These are phyloP conservation scores for Colletotrichum sp. DNA, from an alignment of 2,329 filamentous ascomycete species.

Conservation along the genomic window DNA sequence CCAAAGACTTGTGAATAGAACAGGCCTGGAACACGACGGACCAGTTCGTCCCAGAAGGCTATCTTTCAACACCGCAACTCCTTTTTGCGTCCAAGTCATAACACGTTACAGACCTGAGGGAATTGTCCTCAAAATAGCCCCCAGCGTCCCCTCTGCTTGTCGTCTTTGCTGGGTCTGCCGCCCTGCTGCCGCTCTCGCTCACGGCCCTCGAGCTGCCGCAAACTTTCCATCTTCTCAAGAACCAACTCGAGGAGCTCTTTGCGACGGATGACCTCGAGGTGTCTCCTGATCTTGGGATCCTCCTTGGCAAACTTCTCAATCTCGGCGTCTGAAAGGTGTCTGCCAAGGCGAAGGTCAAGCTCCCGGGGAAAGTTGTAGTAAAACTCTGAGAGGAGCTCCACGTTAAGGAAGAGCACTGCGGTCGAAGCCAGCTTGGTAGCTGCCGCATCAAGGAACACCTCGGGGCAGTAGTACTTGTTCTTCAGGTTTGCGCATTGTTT, in stretches of 20 bases:
- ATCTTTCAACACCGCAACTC: slow-evolving; percentile 15
- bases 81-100: slow-evolving; percentile 13
- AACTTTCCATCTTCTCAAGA: slow-evolving; percentile 91
- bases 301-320: slow-evolving; percentile 92
- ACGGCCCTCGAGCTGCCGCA: slow-evolving; percentile 81
- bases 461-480: slow-evolving; percentile 97
- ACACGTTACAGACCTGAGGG: neutral
- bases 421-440: slow-evolving; percentile 94
- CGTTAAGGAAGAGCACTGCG: slow-evolving; percentile 95
- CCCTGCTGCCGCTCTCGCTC: slow-evolving; percentile 58
- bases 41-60: neutral
- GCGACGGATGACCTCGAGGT: slow-evolving; percentile 88
- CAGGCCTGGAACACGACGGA: neutral
- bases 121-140: slow-evolving; percentile 47
- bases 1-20: neutral
- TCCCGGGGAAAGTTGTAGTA: slow-evolving; percentile 97
- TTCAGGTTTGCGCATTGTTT: slow-evolving; percentile 83
- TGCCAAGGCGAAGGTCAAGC: slow-evolving; percentile 83
- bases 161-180: slow-evolving; percentile 38
- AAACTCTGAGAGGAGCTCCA: slow-evolving; percentile 95
- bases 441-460: slow-evolving; percentile 97
- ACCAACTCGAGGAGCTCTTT: slow-evolving; percentile 95
- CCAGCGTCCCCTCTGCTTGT: slow-evolving; percentile 53
- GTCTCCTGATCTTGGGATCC: slow-evolving; percentile 86
- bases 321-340: slow-evolving; percentile 78